These are phyloP conservation scores for Fusarium sp. DNA, from an alignment of 2,329 filamentous ascomycete species.

Conservation along the genomic window DNA sequence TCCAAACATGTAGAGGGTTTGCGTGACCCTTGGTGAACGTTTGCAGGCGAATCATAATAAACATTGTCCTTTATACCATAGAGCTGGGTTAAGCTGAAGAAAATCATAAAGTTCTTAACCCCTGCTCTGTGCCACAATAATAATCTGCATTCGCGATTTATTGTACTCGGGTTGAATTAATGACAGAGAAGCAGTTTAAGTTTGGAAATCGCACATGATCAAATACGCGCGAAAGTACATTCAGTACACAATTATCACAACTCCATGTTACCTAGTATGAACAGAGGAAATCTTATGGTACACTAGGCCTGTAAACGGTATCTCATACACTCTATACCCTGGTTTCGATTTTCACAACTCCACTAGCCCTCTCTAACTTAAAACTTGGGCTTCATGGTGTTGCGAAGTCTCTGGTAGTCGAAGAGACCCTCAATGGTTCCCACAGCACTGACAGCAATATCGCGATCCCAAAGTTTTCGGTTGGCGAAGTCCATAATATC, in stretches of 20 bases:
- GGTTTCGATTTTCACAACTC: slow-evolving; percentile 54
- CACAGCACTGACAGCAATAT: slow-evolving; percentile 92
- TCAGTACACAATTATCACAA: slow-evolving; percentile 48
- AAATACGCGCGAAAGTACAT: slow-evolving; percentile 10
- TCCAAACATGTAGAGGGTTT: not conserved
- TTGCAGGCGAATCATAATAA: not conserved
- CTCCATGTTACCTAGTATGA: slow-evolving; percentile 51
- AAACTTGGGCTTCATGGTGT: slow-evolving; percentile 88
- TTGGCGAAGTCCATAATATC: slow-evolving; percentile 97
- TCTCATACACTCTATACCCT: slow-evolving; percentile 69
- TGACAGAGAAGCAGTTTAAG: not conserved
- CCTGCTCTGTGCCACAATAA: not conserved
- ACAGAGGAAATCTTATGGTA: slow-evolving; percentile 64
- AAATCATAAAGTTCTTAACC: not conserved
- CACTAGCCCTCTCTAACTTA: slow-evolving; percentile 52
- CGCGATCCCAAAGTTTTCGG: slow-evolving; percentile 96
- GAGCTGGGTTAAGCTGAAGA: not conserved
- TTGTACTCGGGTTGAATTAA: not conserved
- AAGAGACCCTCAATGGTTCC: slow-evolving; percentile 89
- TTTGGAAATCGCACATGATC: not conserved
- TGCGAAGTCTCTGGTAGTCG: slow-evolving; percentile 82
- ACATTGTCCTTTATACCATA: not conserved
- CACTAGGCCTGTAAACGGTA: slow-evolving; percentile 65
- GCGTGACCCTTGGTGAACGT: not conserved
- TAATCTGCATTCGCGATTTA: not conserved